Evolutionary conservation across 257 asterid genomes (phyloP), one percentile per base, ranked within the genome.

Genomic region (Forsythia suspensa): DNA sequence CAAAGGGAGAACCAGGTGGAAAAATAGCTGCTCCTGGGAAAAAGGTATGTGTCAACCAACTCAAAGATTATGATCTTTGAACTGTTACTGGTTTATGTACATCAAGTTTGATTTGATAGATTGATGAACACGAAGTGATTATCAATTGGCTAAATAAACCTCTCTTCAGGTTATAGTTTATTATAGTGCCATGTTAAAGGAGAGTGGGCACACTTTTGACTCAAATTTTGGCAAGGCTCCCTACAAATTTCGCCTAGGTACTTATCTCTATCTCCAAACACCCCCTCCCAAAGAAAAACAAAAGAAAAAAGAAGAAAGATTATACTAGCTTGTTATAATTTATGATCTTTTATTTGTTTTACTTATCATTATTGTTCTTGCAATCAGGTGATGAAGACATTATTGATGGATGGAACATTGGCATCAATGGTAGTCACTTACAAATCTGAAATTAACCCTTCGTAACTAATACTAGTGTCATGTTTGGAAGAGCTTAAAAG

Each of bases 341-440:
- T 52, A 52, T 18, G 21, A 16, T 52, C 63, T 21, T 61, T 4
- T 55, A 5, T 75, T 3, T 80, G 51, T 70, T 77, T 38, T 76
- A 40, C 80, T 65, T 75, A 67, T 72, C 43, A 8, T 52, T 70
- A 5, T 76, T 77, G 69, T 51, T 85, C 74, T 51, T 65, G 59
- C 72, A 20, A 83, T 67, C 92, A 92, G 96, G 98, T 51, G 89
- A 85, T 82, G 78, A 91, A 81, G 85, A 65, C 16, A 44, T 70
- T 75, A 84, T 88, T 36, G 97, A 88, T 15, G 99, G 95, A 71
- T 90, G 92, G 97, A 91, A 91, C 78, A 59, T 82, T 74, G 98
- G 99, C 55, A 80, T 95, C 16, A 84, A 85, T 43, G 99, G 99
- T 94, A 88, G 65, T 70, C 75, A 42, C 67, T 76, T 76, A 13